Base-by-base conservation (phyloP, 768 basidiomycete species). In the Suillus spraguei region DNA sequence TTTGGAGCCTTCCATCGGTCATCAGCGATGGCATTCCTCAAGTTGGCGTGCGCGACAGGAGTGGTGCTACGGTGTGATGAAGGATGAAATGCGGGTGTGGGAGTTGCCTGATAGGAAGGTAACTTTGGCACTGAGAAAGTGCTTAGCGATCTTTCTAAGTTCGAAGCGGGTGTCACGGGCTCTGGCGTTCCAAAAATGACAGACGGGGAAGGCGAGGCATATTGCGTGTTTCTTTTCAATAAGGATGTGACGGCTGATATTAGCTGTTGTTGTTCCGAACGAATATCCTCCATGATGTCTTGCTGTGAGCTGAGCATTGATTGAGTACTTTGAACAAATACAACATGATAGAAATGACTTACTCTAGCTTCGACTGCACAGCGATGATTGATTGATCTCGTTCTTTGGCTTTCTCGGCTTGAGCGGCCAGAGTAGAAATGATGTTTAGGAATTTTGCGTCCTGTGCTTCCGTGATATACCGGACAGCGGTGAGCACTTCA, bases 311-410 rank as follows among this genome's bases (percentile, higher is more conserved):
- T 58, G 24, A 20, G 39, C 13, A 41, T 41, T 8, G 17, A 39
- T 11, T 58, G 11, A 41, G 39, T 20, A 58, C 11, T 20, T 28
- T 58, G 56, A 41, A 5, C 9, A 38, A 13, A 17, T 16, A 55
- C 6, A 17, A 20, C 17, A 58, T 1, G 5, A 35, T 53, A 20
- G 4, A 58, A 28, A 41, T 41, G 28, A 11, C 56, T 58, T 13
- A 58, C 56, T 41, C 56, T 41, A 58, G 17, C 24, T 58, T 58
- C 39, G 56, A 41, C 56, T 58, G 56, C 39, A 58, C 41, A 1
- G 8, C 41, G 17, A 32, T 32, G 24, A 58, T 58, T 10, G 39
- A 58, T 32, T 42, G 39, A 41, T 58, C 56, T 41, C 56, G 41
- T 32, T 41, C 17, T 28, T 20, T 20, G 17, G 20, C 13, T 39